phyloP scores from a whole-genome alignment of 306 rosid species.

The Herpetospermum pedunculosum region DNA sequence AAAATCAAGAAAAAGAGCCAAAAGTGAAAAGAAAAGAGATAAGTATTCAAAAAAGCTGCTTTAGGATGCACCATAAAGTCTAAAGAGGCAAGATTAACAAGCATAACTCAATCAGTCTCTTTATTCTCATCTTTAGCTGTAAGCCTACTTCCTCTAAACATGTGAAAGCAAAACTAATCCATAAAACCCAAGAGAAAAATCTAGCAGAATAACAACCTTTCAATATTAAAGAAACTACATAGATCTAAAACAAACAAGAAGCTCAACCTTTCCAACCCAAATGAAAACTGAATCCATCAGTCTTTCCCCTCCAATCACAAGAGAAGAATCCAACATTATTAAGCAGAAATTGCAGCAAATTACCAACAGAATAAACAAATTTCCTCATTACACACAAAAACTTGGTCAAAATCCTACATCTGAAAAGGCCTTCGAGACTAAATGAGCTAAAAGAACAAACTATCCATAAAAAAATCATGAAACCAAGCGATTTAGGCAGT shows the following conservation, averaged over 20 bases:
- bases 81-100: slow-evolving; percentile 10
- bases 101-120: not conserved
- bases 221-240: not conserved
- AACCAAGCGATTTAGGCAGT: not conserved
- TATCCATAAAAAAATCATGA: not conserved
- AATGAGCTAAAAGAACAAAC: not conserved
- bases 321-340: not conserved
- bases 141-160: not conserved
- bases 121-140: slow-evolving; percentile 2
- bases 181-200: not conserved
- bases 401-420: not conserved
- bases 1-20: not conserved
- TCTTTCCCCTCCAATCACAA: not conserved
- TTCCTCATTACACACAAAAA: not conserved
- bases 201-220: not conserved
- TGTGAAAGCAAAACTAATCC: not conserved
- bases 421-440: not conserved
- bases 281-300: not conserved
- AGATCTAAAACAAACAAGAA: not conserved
- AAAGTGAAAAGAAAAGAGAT: slow-evolving; percentile 7
- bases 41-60: slow-evolving; percentile 5
- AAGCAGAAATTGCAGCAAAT: not conserved
- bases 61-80: slow-evolving; percentile 11
- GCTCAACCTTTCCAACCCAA: not conserved
- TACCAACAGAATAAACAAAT: not conserved